These are phyloP conservation scores for Fusarium euwallaceae DNA, from an alignment of 2,329 filamentous ascomycete species.

Conservation along the genomic window DNA sequence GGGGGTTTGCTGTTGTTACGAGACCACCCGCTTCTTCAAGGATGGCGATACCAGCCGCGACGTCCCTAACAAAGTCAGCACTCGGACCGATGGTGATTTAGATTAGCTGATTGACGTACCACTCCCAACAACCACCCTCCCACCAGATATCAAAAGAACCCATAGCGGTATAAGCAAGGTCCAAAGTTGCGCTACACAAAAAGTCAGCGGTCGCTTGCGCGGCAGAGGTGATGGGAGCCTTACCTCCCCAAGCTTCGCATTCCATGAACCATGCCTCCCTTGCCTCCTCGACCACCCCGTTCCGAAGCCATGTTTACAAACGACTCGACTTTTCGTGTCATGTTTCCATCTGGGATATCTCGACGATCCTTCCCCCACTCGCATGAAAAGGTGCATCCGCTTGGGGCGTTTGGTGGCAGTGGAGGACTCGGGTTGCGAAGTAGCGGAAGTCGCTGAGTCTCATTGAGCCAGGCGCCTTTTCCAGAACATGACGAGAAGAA, in stretches of 20 bases:
- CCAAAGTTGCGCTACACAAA: slow-evolving; percentile 73
- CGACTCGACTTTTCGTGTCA: slow-evolving; percentile 79
- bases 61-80: slow-evolving; percentile 66
- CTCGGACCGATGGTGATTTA: not conserved
- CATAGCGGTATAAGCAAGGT: slow-evolving; percentile 81
- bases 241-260: slow-evolving; percentile 75
- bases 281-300: slow-evolving; percentile 70
- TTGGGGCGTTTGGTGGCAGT: slow-evolving; percentile 73
- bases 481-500: slow-evolving; percentile 77
- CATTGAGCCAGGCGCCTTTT: slow-evolving; percentile 77
- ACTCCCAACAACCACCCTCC: slow-evolving; percentile 87
- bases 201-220: slow-evolving; percentile 2
- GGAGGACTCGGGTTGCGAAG: slow-evolving; percentile 72
- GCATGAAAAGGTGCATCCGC: slow-evolving; percentile 78
- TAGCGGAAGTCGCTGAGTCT: slow-evolving; percentile 73
- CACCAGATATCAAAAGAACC: slow-evolving; percentile 85
- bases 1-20: slow-evolving; percentile 80
- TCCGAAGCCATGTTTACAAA: slow-evolving; percentile 83
- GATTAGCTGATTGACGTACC: slow-evolving; percentile 58
- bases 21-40: slow-evolving; percentile 80
- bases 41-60: slow-evolving; percentile 80
- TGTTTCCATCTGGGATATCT: slow-evolving; percentile 75
- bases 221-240: not conserved
- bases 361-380: slow-evolving; percentile 85
- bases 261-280: slow-evolving; percentile 84